Evolutionary conservation across 140 eudicot genomes (phyloP), one percentile per base, ranked within the genome.

Genomic region (Ambrosia hybrid): DNA sequence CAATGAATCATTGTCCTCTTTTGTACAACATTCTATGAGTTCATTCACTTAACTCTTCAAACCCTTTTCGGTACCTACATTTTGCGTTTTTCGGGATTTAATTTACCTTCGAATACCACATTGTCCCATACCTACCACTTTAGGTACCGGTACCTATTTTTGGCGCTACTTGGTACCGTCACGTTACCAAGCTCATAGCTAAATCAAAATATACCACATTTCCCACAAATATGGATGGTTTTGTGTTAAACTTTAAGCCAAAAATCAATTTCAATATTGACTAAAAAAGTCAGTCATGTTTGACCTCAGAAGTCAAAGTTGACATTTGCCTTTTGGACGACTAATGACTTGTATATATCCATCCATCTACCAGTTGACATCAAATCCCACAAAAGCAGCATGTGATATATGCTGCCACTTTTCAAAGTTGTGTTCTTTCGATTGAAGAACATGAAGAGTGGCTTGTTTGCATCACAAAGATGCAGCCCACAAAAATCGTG

Each of bases 301-400:
- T 46, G 51, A 6, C 51, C 51, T 46, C 51, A 46, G 7, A 46
- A 4, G 51, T 46, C 51, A 46, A 46, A 46, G 51, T 46, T 46
- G 9, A 46, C 9, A 8, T 46, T 46, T 9, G 51, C 51, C 1
- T 46, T 6, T 4, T 9, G 51, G 26, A 21, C 26, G 26, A 21
- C 26, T 21, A 21, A 46, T 38, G 43, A 38, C 4, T 38, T 38
- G 43, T 65, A 92, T 92, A 70, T 53, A 92, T 48, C 98, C 98
- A 76, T 92, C 98, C 75, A 21, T 21, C 26, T 21, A 38, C 43
- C 64, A 85, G 70, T 92, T 21, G 26, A 92, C 96, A 62, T 92
- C 98, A 69, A 92, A 92, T 83, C 89, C 88, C 62, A 89, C 95
- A 65, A 92, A 92, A 37, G 98, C 98, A 53, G 87, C 90, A 67